phyloP scores from a whole-genome alignment of 2,329 filamentous ascomycete species.

The Hyphodiscus sp. region DNA sequence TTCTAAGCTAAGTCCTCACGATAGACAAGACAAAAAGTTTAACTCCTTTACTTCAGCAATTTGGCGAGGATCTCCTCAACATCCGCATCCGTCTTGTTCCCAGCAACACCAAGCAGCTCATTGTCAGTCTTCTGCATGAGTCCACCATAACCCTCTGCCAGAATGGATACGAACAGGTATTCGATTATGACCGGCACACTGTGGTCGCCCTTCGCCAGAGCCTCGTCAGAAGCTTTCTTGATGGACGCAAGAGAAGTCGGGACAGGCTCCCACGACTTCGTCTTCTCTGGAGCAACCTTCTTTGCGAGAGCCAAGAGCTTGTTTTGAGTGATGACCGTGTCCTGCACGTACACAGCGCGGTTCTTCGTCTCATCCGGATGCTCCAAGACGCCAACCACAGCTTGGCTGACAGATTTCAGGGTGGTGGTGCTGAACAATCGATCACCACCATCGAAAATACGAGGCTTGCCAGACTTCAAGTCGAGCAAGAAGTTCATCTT shows the following conservation, averaged over 20 bases:
- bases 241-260: slow-evolving; percentile 10
- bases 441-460: slow-evolving; percentile 45
- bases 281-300: slow-evolving; percentile 28
- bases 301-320: slow-evolving; percentile 31
- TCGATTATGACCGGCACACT: slow-evolving; percentile 28
- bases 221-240: slow-evolving; percentile 15
- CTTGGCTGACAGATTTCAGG: slow-evolving; percentile 39
- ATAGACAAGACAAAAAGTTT: no score
- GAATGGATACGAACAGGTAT: slow-evolving; percentile 31
- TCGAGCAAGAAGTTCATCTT: slow-evolving; percentile 39
- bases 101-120: slow-evolving; percentile 38
- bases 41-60: slow-evolving; percentile 1
- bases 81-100: slow-evolving; percentile 33
- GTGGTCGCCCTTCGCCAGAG: slow-evolving; percentile 21
- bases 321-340: slow-evolving; percentile 39
- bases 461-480: slow-evolving; percentile 34
- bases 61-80: slow-evolving; percentile 30
- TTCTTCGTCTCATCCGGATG: slow-evolving; percentile 49
- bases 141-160: slow-evolving; percentile 29
- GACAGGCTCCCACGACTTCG: slow-evolving; percentile 23
- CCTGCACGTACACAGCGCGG: slow-evolving; percentile 39
- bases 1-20: no score
- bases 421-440: slow-evolving; percentile 41
- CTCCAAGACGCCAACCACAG: slow-evolving; percentile 41
- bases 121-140: slow-evolving; percentile 34